Evolutionary conservation across 2,329 filamentous ascomycete genomes (phyloP).

Genomic region (Colletotrichum aenigma): DNA sequence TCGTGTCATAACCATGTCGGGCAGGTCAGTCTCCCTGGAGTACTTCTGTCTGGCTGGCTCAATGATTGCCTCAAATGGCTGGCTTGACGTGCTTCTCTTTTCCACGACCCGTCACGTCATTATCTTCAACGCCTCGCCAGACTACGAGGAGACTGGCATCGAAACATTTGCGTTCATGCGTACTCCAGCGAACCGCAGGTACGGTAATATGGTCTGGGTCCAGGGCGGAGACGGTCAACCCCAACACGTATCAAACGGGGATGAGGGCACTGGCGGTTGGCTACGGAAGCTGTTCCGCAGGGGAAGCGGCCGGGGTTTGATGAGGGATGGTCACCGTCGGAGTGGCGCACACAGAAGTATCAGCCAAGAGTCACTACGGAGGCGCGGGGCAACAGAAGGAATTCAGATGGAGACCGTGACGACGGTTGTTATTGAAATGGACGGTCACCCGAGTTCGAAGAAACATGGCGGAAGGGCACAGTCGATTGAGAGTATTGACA

Average conservation of each 20-base stretch:
- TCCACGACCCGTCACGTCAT: slow-evolving; percentile 41
- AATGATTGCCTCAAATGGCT: slow-evolving; percentile 54
- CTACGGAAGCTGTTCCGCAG: slow-evolving; percentile 1
- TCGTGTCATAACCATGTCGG: slow-evolving; percentile 61
- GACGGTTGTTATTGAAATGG: slow-evolving; percentile 42
- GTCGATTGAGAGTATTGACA: slow-evolving; percentile 6
- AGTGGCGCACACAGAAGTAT: slow-evolving; percentile 1
- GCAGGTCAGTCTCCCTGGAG: slow-evolving; percentile 43
- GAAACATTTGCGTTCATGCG: slow-evolving; percentile 20
- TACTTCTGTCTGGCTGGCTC: slow-evolving; percentile 58
- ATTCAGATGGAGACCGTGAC: slow-evolving; percentile 51
- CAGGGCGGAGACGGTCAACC: slow-evolving; percentile 8
- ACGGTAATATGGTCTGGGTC: slow-evolving; percentile 19
- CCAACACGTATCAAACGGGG: background rate
- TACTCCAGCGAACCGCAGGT: slow-evolving; percentile 9
- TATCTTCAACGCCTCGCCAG: slow-evolving; percentile 26
- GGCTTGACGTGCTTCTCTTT: slow-evolving; percentile 45
- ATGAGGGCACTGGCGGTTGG: slow-evolving; percentile 14
- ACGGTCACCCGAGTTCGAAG: background rate
- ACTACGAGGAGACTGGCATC: slow-evolving; percentile 10
- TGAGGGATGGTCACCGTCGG: background rate
- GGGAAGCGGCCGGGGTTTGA: background rate
- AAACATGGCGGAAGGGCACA: background rate
- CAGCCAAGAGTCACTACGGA: slow-evolving; percentile 11
- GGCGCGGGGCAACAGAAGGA: slow-evolving; percentile 22